phyloP scores from a whole-genome alignment of 2,329 filamentous ascomycete genomes.

The Cladosporium halotolerans region DNA sequence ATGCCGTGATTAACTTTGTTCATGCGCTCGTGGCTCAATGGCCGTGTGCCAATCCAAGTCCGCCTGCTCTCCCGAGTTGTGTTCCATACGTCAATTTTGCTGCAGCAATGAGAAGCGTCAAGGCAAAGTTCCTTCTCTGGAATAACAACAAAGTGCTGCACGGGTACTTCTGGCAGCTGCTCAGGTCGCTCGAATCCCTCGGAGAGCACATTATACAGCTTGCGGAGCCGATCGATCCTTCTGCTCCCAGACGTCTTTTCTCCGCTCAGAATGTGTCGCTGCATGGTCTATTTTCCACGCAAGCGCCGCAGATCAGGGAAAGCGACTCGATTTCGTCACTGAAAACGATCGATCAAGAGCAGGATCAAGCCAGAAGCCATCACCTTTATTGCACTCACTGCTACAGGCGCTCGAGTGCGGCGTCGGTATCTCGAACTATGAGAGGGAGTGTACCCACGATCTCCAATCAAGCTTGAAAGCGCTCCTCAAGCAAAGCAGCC shows the following conservation, averaged over 20 bases:
- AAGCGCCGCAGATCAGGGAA: neutral
- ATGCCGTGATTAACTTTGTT: neutral
- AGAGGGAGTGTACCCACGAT: neutral
- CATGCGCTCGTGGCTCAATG: neutral
- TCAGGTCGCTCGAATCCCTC: neutral
- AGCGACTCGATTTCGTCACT: no score
- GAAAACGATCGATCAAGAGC: no score
- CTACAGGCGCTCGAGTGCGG: no score
- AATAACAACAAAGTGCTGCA: conserved; percentile 16
- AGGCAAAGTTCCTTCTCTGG: conserved; percentile 6
- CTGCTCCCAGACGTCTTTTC: neutral
- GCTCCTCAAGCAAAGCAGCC: neutral
- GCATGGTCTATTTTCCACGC: neutral
- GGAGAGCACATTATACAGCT: neutral
- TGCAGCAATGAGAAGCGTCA: neutral
- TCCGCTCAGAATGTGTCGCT: no score
- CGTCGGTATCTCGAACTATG: neutral
- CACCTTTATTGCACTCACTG: no score
- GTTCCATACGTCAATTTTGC: neutral
- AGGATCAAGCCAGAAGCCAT: no score
- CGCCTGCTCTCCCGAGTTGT: neutral
- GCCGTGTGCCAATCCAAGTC: neutral
- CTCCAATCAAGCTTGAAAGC: neutral
- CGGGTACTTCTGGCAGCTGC: conserved; percentile 12
- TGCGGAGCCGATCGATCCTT: neutral